These are phyloP conservation scores for Cytospora leucostoma DNA, from an alignment of 2,329 filamentous ascomycete genomes.

Conservation along the genomic window DNA sequence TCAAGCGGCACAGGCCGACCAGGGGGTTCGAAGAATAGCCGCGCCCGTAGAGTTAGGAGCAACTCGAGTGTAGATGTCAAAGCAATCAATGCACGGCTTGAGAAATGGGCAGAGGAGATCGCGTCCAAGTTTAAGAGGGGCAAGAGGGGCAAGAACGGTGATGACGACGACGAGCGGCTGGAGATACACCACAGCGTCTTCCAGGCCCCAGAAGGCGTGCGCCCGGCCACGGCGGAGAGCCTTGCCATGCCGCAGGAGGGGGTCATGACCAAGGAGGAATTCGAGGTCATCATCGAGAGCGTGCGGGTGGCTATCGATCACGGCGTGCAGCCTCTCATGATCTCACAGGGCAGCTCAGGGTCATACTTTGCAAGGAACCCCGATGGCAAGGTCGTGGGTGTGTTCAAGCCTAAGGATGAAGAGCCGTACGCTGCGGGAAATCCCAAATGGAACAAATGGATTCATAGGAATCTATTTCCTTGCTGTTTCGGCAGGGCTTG, in stretches of 20 bases:
- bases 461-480: slow-evolving; percentile 94
- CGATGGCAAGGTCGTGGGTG: slow-evolving; percentile 91
- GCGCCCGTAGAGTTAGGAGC: slow-evolving; percentile 55
- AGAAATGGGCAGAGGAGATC: slow-evolving; percentile 97
- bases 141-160: slow-evolving; percentile 58
- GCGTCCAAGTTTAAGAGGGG: slow-evolving; percentile 92
- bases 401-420: slow-evolving; percentile 99
- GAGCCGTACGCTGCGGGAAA: slow-evolving; percentile 97
- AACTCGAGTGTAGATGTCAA: slow-evolving; percentile 96
- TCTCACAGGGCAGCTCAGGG: slow-evolving; percentile 93
- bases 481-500: slow-evolving; percentile 96
- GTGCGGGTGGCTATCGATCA: slow-evolving; percentile 88
- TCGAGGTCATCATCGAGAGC: slow-evolving; percentile 85
- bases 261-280: slow-evolving; percentile 75
- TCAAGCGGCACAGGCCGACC: slow-evolving; percentile 39
- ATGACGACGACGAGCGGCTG: slow-evolving; percentile 77
- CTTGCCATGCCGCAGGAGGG: slow-evolving; percentile 66
- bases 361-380: slow-evolving; percentile 95
- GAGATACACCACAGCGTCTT: slow-evolving; percentile 99
- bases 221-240: slow-evolving; percentile 74
- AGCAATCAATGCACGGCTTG: slow-evolving; percentile 92
- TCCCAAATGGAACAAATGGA: slow-evolving; percentile 99
- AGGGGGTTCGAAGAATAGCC: slow-evolving; percentile 41
- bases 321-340: slow-evolving; percentile 91
- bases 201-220: slow-evolving; percentile 84